Conservation (phyloP, 202 grass and related monocot species). For the Setaria viridis region DNA sequence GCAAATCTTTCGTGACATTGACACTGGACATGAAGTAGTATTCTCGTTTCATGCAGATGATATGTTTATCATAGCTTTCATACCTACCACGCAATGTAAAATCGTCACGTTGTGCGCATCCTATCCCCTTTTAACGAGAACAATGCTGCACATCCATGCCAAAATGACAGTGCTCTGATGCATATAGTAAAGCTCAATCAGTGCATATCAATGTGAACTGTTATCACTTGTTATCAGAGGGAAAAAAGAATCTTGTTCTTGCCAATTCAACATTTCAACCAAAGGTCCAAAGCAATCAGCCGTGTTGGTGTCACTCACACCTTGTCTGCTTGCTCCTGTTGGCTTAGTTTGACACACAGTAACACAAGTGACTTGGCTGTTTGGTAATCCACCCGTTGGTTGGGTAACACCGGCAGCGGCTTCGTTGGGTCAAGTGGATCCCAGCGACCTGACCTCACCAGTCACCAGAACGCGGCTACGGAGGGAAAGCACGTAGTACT, state of each 20-base stretch:
- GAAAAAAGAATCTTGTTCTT: neutral
- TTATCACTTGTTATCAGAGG: too few species aligned
- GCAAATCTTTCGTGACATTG: conserved; percentile 43
- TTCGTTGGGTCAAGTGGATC: conserved; percentile 4
- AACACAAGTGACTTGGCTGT: neutral
- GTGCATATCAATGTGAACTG: neutral
- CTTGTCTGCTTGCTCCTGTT: conserved; percentile 20
- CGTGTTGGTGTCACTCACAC: neutral
- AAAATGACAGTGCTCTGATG: conserved; percentile 3
- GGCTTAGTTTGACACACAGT: neutral
- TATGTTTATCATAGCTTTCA: neutral
- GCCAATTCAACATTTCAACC: neutral
- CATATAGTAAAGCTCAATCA: conserved; percentile 8
- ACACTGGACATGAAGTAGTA: conserved; percentile 24
- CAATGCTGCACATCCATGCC: conserved; percentile 5
- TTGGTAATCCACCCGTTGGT: conserved; percentile 44
- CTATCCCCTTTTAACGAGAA: neutral
- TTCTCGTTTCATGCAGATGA: neutral
- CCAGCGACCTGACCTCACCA: conserved; percentile 45
- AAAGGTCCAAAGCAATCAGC: neutral
- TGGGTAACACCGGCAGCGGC: conserved; percentile 21
- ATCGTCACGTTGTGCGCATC: neutral
- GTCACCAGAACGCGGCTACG: neutral
- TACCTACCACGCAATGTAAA: conserved; percentile 2
- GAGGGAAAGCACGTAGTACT: neutral